These are phyloP conservation scores for Rosa persica DNA, from an alignment of 306 rosid species.

Conservation along the genomic window DNA sequence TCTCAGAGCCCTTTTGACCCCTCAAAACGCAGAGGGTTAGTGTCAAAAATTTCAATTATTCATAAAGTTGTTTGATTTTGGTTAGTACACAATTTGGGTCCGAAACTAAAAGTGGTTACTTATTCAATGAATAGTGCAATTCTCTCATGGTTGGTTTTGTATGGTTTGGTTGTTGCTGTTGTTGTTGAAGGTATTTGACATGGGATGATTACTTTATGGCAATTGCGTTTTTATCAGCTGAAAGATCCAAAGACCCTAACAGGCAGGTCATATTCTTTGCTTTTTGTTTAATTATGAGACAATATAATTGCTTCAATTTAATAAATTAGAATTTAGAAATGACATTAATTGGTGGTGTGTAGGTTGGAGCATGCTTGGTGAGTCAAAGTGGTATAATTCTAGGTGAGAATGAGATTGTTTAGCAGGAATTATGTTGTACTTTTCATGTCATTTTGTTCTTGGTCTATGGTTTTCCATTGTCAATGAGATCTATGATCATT, in stretches of 20 bases:
- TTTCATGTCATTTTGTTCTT: neutral
- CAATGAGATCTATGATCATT: neutral
- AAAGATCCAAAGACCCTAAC: conserved; percentile 92
- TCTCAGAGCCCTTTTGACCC: conserved; percentile 66
- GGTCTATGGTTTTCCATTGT: neutral
- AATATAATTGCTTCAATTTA: conserved; percentile 4
- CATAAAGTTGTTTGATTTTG: neutral
- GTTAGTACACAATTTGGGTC: conserved; percentile 11
- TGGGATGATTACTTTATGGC: conserved; percentile 99
- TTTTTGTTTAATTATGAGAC: neutral
- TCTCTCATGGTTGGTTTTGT: neutral
- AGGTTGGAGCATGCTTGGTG: conserved; percentile 98
- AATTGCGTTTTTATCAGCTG: conserved; percentile 92
- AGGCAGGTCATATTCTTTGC: conserved; percentile 71
- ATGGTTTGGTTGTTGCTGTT: conserved; percentile 5
- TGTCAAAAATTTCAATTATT: neutral
- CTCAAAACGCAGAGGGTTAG: conserved; percentile 71
- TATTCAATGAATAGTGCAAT: neutral
- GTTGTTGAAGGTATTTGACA: conserved; percentile 54
- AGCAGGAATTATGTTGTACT: neutral
- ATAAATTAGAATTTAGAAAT: neutral
- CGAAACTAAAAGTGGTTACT: neutral
- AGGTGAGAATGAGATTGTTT: conserved; percentile 46
- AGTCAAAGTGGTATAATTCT: conserved; percentile 81
- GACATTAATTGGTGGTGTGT: conserved; percentile 1